These are phyloP conservation scores for Termitomyces sp. DNA, from an alignment of 768 basidiomycete genomes.

Conservation along the genomic window DNA sequence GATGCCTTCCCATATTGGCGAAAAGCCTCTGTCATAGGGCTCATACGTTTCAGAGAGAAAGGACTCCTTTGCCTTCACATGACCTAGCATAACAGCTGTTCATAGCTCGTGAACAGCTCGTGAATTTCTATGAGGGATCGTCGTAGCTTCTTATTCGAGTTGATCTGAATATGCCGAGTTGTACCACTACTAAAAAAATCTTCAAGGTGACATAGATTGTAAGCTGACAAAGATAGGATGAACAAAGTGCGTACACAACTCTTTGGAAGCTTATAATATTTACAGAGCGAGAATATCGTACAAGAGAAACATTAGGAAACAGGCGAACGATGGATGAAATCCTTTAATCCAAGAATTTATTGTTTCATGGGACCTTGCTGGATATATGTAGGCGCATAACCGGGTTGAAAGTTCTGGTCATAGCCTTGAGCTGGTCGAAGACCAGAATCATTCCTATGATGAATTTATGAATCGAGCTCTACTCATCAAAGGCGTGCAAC, in stretches of 20 bases:
- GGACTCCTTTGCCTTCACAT: not conserved
- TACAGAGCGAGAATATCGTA: not conserved
- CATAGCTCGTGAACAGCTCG: not conserved
- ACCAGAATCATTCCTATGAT: constrained; percentile 19
- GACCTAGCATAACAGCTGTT: not conserved
- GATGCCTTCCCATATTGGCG: not conserved
- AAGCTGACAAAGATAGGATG: not conserved
- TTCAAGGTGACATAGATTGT: not conserved
- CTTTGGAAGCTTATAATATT: not conserved
- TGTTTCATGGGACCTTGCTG: constrained; percentile 16
- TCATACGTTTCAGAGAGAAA: not conserved
- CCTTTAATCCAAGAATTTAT: not conserved
- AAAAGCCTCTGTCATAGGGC: not conserved
- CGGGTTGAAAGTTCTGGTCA: constrained; percentile 26
- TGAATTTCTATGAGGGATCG: not conserved
- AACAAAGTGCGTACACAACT: not conserved
- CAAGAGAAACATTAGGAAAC: not conserved
- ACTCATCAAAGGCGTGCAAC: not conserved
- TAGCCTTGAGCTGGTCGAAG: constrained; percentile 18
- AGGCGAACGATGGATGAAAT: not conserved
- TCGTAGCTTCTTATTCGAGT: not conserved
- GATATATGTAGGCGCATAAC: constrained; percentile 37
- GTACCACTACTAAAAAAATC: not conserved
- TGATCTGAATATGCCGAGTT: not conserved
- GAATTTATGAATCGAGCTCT: not conserved